These are phyloP conservation scores for Cladorrhinum sp. DNA, from an alignment of 2,329 filamentous ascomycete genomes.

Conservation along the genomic window DNA sequence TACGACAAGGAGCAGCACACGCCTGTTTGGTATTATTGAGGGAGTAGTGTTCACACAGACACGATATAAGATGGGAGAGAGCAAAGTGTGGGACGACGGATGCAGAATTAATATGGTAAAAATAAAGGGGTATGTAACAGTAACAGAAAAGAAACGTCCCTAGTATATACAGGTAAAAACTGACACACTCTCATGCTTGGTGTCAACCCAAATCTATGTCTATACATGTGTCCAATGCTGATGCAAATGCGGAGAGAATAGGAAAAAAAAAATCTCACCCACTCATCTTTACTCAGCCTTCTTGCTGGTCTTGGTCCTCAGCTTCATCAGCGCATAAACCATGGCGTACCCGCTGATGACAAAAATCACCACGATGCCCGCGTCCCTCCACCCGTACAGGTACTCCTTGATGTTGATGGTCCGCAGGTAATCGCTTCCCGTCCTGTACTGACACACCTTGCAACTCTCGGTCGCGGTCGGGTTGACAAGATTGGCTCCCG, in stretches of 20 bases:
- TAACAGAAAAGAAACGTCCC: too few relatives aligned
- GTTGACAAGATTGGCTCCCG: conserved; percentile 53
- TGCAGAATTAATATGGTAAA: too few relatives aligned
- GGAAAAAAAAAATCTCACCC: neutral
- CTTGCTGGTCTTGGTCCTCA: conserved; percentile 47
- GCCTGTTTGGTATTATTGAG: too few relatives aligned
- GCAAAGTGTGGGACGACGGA: too few relatives aligned
- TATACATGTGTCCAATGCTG: neutral
- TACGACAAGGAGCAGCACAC: too few relatives aligned
- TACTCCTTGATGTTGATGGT: conserved; percentile 59
- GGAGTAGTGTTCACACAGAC: too few relatives aligned
- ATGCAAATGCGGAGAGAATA: neutral
- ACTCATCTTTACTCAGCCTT: conserved; percentile 38
- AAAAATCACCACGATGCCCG: conserved; percentile 57
- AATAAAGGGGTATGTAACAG: too few relatives aligned
- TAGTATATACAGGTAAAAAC: too few relatives aligned
- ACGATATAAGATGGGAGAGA: too few relatives aligned
- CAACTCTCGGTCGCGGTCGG: conserved; percentile 55
- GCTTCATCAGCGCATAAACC: conserved; percentile 47
- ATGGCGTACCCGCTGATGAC: conserved; percentile 50
- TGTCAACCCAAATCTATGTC: too few relatives aligned
- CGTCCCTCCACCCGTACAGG: conserved; percentile 65
- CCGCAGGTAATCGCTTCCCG: conserved; percentile 57
- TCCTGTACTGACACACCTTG: conserved; percentile 57
- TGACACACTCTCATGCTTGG: too few relatives aligned